Evolutionary conservation across 1,284 basidiomycete species (phyloP).

Genomic region (Pseudozyma pruni): DNA sequence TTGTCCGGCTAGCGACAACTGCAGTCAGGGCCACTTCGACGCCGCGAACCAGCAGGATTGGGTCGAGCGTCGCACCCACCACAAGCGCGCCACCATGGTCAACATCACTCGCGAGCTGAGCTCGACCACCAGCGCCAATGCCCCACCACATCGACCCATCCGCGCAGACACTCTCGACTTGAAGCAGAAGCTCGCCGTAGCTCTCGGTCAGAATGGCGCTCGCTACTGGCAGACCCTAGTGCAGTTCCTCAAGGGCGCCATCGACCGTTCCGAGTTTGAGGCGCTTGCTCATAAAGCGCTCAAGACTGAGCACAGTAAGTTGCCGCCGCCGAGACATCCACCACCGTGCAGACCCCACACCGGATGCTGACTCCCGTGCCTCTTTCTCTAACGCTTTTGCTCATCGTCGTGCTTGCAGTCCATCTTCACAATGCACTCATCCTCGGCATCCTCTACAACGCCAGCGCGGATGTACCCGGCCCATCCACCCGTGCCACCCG

Average conservation of each 20-base stretch:
- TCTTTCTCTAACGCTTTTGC: background rate
- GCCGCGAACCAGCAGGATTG: conserved; percentile 1
- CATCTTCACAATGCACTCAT: conserved; percentile 69
- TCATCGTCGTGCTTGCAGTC: conserved; percentile 49
- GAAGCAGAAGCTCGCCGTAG: conserved; percentile 60
- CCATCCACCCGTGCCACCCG: conserved; percentile 48
- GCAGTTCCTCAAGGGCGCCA: conserved; percentile 67
- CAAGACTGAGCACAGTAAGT: conserved; percentile 59
- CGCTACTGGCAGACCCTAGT: conserved; percentile 69
- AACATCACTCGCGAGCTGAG: conserved; percentile 37
- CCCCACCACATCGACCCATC: conserved; percentile 41
- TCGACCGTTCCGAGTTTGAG: conserved; percentile 68
- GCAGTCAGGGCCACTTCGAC: background rate
- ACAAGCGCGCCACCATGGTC: conserved; percentile 34
- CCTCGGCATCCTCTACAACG: conserved; percentile 69
- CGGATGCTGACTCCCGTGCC: background rate
- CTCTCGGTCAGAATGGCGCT: conserved; percentile 59
- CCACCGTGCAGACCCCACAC: background rate
- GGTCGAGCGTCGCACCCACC: conserved; percentile 22
- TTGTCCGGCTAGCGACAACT: too few relatives aligned
- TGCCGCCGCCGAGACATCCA: background rate
- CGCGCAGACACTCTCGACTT: conserved; percentile 61
- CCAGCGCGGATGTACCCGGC: conserved; percentile 58
- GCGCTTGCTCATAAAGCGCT: conserved; percentile 55
- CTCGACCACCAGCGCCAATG: conserved; percentile 30